Evolutionary conservation across 768 basidiomycete genomes (phyloP).

Genomic region (Trametes meyenii): DNA sequence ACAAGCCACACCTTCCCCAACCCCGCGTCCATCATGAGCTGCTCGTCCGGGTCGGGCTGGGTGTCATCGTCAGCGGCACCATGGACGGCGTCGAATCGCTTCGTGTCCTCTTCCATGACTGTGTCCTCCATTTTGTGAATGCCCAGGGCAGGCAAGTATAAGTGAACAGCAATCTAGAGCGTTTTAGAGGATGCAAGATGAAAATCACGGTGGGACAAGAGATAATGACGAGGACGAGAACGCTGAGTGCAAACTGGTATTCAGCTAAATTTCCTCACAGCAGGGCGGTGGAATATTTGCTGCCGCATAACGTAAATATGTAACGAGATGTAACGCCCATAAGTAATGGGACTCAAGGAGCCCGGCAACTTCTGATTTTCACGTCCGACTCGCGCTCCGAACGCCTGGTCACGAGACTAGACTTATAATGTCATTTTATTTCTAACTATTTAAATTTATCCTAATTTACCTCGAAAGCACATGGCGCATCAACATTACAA

Average conservation of each 20-base stretch:
- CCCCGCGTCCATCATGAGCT: conserved; percentile 75
- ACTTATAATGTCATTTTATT: too few relatives aligned
- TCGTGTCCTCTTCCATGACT: conserved; percentile 59
- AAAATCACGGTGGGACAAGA: neutral
- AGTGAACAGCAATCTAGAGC: neutral
- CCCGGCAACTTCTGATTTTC: too few relatives aligned
- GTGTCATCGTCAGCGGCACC: conserved; percentile 56
- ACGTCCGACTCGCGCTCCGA: too few relatives aligned
- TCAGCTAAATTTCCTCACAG: too few relatives aligned
- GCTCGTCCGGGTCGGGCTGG: conserved; percentile 81
- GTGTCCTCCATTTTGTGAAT: conserved; percentile 29
- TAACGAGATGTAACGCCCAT: too few relatives aligned
- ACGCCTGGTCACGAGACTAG: too few relatives aligned
- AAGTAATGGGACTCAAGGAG: too few relatives aligned
- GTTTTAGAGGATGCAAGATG: neutral
- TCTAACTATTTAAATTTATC: too few relatives aligned
- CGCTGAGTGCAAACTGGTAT: neutral
- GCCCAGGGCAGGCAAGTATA: neutral
- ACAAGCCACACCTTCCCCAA: conserved; percentile 83
- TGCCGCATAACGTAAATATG: too few relatives aligned
- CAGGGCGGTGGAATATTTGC: too few relatives aligned
- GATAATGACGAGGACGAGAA: neutral
- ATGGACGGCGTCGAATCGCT: conserved; percentile 63
- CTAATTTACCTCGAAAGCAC: too few relatives aligned
- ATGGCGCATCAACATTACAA: too few relatives aligned